Evolutionary conservation across 2,329 filamentous ascomycete genomes (phyloP), one percentile per base, ranked within the genome.

Genomic region (Dryadomyces quercus-mongolicae): DNA sequence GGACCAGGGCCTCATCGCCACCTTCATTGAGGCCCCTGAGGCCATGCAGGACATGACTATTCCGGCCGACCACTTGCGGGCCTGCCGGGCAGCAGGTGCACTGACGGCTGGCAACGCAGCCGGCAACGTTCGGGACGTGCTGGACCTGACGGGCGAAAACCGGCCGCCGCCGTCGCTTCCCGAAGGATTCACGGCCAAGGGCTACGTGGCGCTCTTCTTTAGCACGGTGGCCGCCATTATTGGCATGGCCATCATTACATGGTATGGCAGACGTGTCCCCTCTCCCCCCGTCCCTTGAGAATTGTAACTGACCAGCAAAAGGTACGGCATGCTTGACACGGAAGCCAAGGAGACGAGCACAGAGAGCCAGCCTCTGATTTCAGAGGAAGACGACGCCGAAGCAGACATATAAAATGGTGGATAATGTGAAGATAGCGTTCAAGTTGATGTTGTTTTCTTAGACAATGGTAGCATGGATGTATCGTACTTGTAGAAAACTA

Each of bases 131-230:
- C 48, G 13, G 0, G 57, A 64, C 22, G 58, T 60, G 16, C 47
- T 65, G 20, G 59, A 66, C 45, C 57, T 66, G 31, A 44, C 21
- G 1, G 65, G 64, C 13, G 56, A 66, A 43, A 57, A 59, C 49
- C 18, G 34, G 3, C 57, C 58, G 5, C 57, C 58, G 12, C 56
- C 53, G 38, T 46, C 51, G 9, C 54, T 59, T 2, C 57, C 57
- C 0, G 49, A 45, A 2, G 56, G 55, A 5, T 64, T 92, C 65
- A 88, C 84, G 0, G 67, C 82, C 0, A 75, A 76, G 48, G 88
- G 88, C 4, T 86, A 87, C 46, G 78, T 90, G 1, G 88, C 88
- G 3, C 67, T 93, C 58, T 82, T 83, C 1, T 88, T 91, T 64
- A 88, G 84, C 63, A 77, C 76, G 59, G 57, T 90, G 2, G 75